Evolutionary conservation across 331 rosid genomes (phyloP).

Genomic region (Acacia concinna): DNA sequence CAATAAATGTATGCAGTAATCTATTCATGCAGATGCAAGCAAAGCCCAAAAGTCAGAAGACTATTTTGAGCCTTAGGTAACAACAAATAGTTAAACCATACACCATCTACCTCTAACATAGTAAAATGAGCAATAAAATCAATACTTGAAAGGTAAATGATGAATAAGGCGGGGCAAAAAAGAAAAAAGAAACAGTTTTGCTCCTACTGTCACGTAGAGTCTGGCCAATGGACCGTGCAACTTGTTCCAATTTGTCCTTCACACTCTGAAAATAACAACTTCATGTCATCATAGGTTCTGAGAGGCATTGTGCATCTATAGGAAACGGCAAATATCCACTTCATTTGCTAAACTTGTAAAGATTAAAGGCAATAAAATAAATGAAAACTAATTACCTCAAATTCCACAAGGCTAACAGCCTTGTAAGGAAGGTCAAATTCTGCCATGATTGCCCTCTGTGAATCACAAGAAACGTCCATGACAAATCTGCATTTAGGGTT

Average conservation of each 20-base stretch:
- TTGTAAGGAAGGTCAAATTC: constrained; percentile 70
- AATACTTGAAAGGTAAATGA: constrained; percentile 12
- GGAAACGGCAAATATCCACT: constrained; percentile 13
- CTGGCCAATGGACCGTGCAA: constrained; percentile 67
- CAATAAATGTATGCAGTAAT: constrained; percentile 9
- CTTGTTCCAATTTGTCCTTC: constrained; percentile 70
- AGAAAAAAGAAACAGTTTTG: constrained; percentile 6
- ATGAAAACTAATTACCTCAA: constrained; percentile 58
- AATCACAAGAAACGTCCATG: constrained; percentile 32
- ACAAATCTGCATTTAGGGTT: constrained; percentile 21
- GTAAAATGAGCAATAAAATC: constrained; percentile 27
- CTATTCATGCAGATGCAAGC: constrained; percentile 21
- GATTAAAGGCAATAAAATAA: constrained; percentile 26
- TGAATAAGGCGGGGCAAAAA: not conserved
- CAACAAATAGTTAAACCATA: constrained; percentile 19
- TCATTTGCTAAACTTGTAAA: constrained; percentile 15
- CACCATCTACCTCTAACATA: constrained; percentile 7
- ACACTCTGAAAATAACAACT: constrained; percentile 50
- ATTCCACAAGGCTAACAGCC: constrained; percentile 64
- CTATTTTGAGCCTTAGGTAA: not conserved
- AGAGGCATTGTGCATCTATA: constrained; percentile 11
- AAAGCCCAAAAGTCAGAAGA: not conserved
- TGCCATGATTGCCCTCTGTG: constrained; percentile 68
- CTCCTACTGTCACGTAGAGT: constrained; percentile 54
- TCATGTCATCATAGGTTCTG: not conserved